A percentile compares a stretch with the other conserved stretches of the same genome.
These are phyloP conservation scores for Starmerella tilneyi DNA, from an alignment of 805 yeast species.

Conservation along the genomic window DNA sequence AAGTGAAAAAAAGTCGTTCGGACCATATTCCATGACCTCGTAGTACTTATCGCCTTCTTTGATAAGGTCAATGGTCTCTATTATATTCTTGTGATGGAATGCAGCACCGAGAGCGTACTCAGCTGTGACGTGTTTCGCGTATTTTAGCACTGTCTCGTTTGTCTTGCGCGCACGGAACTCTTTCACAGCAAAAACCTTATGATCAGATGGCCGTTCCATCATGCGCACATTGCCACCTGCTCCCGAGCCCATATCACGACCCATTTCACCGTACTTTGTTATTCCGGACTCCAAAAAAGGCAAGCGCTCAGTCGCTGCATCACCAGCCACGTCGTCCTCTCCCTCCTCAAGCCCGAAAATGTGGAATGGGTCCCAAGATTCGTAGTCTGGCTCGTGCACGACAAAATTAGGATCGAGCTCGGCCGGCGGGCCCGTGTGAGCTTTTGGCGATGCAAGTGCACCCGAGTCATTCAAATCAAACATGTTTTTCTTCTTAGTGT, in stretches of 20 bases:
- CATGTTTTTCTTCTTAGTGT: background rate
- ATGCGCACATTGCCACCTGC: conserved; percentile 91
- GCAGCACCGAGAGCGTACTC: conserved; percentile 77
- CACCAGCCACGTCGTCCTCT: conserved; percentile 5
- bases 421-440: conserved; percentile 8
- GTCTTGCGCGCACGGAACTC: conserved; percentile 61
- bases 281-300: conserved; percentile 37
- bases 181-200: conserved; percentile 70
- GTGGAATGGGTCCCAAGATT: conserved; percentile 24
- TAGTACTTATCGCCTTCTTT: conserved; percentile 53
- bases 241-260: conserved; percentile 74
- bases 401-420: conserved; percentile 18
- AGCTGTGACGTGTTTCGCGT: conserved; percentile 64
- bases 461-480: background rate
- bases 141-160: conserved; percentile 56
- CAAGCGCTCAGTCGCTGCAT: conserved; percentile 19
- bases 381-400: conserved; percentile 21
- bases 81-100: conserved; percentile 66
- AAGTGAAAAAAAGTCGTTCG: conserved; percentile 80
- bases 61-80: conserved; percentile 70
- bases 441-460: background rate
- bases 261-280: conserved; percentile 64
- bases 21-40: conserved; percentile 88
- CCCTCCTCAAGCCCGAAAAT: conserved; percentile 14
- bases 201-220: conserved; percentile 51